A percentile compares a stretch with the other conserved stretches of the same genome.
Conservation (phyloP, 1,284 basidiomycete species). For the Neonothopanus nambi region DNA sequence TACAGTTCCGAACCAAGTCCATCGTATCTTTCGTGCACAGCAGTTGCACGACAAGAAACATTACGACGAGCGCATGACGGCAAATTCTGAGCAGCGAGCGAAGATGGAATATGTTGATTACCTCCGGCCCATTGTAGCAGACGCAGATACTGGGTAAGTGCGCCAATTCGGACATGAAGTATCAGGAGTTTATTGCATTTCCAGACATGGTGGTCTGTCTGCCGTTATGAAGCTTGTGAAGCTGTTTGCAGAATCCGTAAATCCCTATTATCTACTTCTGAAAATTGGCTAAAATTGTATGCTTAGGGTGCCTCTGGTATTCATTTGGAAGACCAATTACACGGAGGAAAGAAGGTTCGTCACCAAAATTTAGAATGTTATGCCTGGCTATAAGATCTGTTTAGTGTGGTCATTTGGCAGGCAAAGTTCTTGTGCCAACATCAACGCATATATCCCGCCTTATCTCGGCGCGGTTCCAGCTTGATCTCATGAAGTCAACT, state of each 20-base stretch:
- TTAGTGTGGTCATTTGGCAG: constrained; percentile 89
- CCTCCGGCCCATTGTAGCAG: constrained; percentile 90
- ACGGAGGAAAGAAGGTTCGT: constrained; percentile 82
- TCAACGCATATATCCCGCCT: constrained; percentile 86
- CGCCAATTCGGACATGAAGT: background rate
- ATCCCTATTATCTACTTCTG: constrained; percentile 18
- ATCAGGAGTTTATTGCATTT: constrained; percentile 10
- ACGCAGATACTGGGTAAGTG: constrained; percentile 88
- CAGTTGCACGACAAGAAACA: constrained; percentile 87
- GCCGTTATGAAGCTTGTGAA: constrained; percentile 97
- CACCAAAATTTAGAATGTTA: background rate
- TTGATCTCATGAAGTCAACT: constrained; percentile 84
- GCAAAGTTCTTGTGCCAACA: constrained; percentile 90
- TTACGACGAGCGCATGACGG: constrained; percentile 79
- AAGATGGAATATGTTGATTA: constrained; percentile 85
- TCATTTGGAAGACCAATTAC: constrained; percentile 91
- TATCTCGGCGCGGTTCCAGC: constrained; percentile 82
- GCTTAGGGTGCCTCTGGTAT: constrained; percentile 82
- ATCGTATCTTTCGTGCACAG: constrained; percentile 83
- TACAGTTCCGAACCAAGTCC: constrained; percentile 91
- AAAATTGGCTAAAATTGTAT: constrained; percentile 6
- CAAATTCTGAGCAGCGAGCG: constrained; percentile 60
- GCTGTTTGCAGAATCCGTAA: constrained; percentile 85
- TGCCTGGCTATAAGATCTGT: background rate
- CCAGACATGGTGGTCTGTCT: constrained; percentile 87